Evolutionary conservation across 1,284 basidiomycete genomes (phyloP).

Genomic region (Sporisorium reilianum): DNA sequence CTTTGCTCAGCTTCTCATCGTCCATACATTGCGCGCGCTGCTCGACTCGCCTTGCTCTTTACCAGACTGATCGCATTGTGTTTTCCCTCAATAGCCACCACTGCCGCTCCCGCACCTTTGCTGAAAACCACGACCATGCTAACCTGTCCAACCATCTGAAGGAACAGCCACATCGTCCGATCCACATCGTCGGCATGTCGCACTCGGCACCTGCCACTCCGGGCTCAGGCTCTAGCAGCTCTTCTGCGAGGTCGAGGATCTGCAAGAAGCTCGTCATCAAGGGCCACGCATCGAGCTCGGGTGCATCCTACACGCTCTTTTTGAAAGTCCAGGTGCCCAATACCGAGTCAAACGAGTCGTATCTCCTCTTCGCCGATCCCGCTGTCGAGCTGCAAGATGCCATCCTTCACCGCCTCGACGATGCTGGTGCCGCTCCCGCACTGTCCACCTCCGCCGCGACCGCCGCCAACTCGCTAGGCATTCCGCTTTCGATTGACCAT

Average conservation of each 20-base stretch:
- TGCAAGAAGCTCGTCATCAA: constrained; percentile 51
- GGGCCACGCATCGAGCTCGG: constrained; percentile 33
- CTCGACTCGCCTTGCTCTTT: neutral
- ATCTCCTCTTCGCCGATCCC: constrained; percentile 17
- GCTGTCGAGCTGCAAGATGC: constrained; percentile 26
- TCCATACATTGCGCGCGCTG: neutral
- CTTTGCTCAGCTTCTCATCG: neutral
- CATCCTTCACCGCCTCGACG: constrained; percentile 36
- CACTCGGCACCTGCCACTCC: neutral
- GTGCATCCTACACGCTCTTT: constrained; percentile 41
- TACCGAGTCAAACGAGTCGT: neutral
- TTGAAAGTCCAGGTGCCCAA: constrained; percentile 32
- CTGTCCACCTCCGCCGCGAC: constrained; percentile 39
- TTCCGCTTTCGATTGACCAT: constrained; percentile 37
- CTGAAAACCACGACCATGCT: constrained; percentile 10
- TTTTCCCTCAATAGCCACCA: neutral
- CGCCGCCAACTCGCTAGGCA: constrained; percentile 34
- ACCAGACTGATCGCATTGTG: constrained; percentile 4
- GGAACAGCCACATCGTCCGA: constrained; percentile 7
- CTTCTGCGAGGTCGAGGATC: constrained; percentile 15
- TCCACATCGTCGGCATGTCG: constrained; percentile 10
- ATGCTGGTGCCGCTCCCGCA: constrained; percentile 36
- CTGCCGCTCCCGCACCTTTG: neutral
- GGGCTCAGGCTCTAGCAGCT: constrained; percentile 2
- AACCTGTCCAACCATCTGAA: constrained; percentile 7